Base-by-base conservation (phyloP, 1,284 basidiomycete genomes). In the Wallemia ichthyophaga region DNA sequence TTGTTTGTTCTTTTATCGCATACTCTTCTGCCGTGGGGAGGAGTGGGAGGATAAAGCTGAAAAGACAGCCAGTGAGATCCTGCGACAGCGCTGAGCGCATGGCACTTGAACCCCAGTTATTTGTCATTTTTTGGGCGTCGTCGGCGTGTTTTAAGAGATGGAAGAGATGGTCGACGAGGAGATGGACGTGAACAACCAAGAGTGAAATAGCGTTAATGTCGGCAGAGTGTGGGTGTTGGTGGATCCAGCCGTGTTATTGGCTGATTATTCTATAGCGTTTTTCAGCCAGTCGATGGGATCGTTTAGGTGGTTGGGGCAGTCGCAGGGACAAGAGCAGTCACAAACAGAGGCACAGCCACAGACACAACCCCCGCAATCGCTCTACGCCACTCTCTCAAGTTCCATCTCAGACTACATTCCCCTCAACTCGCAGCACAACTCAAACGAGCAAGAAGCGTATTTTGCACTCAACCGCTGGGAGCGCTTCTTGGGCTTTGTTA, bases 391-490 rank as follows among this genome's bases (percentile, higher is more conserved):
- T n/a, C n/a, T n/a, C n/a, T n/a, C 7, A 21, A 48, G n/a, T 21
- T 11, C 37, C 19, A 66, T 77, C 23, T 73, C 72, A 9, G 73
- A 72, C n/a, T 96, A 95, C 66, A 81, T 96, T 56, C 92, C 94
- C 0, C 72, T 96, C 61, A 75, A 88, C 25, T 85, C 83, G 2
- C 78, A 69, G 63, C 85, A 88, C 62, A 74, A 79, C 48, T 82
- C 83, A 31, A 89, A 89, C 67, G 92, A 98, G 69, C 92, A 98
- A 66, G 89, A 96, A 68, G 92, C 92, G 1, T 95, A 83, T 74
- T 87, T 92, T 71, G 87, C 89, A 28, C 71, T 95, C 58, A 86
- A 83, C 54, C 75, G 85, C 69, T 89, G 86, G 86, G 85, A 89
- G 68, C 76, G 81, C 64, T 75, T 98, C 64, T 72, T 96, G 7